phyloP scores from a whole-genome alignment of 805 yeast genomes.

The Pichia ethanolica region DNA sequence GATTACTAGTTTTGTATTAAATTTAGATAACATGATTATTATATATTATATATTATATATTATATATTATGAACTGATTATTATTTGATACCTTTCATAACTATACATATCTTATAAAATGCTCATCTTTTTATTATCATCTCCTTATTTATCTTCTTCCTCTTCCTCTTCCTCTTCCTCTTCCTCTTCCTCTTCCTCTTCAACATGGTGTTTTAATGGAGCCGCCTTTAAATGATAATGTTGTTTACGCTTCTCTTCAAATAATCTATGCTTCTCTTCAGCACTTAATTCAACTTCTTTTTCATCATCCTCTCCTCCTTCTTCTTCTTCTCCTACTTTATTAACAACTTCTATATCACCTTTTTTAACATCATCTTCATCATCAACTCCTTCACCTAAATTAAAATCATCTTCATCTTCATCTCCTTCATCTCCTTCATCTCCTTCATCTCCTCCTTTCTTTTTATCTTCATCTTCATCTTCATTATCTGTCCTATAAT shows the following conservation, averaged over 20 bases:
- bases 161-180: background rate
- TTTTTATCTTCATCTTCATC: conserved; percentile 30
- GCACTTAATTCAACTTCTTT: conserved; percentile 25
- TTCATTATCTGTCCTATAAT: conserved; percentile 65
- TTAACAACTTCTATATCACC: background rate
- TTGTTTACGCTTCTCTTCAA: conserved; percentile 71
- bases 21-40: too few species aligned
- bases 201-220: conserved; percentile 37
- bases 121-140: too few species aligned
- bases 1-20: too few species aligned
- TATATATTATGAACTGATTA: too few species aligned
- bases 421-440: conserved; percentile 14
- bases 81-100: too few species aligned
- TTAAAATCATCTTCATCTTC: conserved; percentile 8
- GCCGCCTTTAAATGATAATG: conserved; percentile 63
- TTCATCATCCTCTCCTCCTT: conserved; percentile 33
- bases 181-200: conserved; percentile 20
- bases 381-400: conserved; percentile 3
- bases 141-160: too few species aligned
- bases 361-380: background rate
- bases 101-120: too few species aligned
- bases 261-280: conserved; percentile 56
- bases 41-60: too few species aligned
- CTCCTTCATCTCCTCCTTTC: conserved; percentile 13
- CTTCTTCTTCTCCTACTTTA: conserved; percentile 6